Percentiles rank a stretch among this genome's conserved stretches.
phyloP scores from a whole-genome alignment of 2,329 filamentous ascomycete genomes.

The Thielaviopsis cerberus region DNA sequence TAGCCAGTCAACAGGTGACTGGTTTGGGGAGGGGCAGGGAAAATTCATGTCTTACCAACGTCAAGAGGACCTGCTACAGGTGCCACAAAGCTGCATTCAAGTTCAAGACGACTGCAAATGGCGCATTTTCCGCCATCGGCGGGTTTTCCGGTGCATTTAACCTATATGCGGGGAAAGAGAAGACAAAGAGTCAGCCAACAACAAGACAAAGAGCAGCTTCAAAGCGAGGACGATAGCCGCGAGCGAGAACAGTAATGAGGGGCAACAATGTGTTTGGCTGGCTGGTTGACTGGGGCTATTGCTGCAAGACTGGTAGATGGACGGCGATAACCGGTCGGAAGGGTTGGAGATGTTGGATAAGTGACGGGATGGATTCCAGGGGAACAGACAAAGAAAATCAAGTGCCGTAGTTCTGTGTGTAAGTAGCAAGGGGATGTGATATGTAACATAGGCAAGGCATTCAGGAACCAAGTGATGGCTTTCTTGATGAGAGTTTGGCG shows the following conservation, averaged over 20 bases:
- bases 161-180: conserved; percentile 16
- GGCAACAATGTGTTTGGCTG: neutral
- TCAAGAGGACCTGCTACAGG: conserved; percentile 11
- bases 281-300: neutral
- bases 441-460: neutral
- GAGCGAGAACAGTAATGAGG: neutral
- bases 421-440: neutral
- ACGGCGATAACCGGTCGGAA: neutral
- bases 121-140: conserved; percentile 19
- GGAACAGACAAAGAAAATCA: neutral
- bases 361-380: neutral
- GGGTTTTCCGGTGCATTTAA: conserved; percentile 25
- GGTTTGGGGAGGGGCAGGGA: neutral
- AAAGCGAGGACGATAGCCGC: neutral
- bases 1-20: neutral
- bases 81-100: conserved; percentile 20
- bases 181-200: conserved; percentile 5
- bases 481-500: neutral
- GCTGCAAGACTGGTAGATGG: neutral
- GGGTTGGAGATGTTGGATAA: neutral
- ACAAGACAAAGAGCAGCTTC: neutral
- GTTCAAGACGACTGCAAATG: conserved; percentile 22
- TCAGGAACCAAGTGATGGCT: neutral
- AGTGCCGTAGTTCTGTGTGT: neutral
- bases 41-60: neutral